Conservation (phyloP, 805 yeast genomes). For the Myxozyma neotropica region DNA sequence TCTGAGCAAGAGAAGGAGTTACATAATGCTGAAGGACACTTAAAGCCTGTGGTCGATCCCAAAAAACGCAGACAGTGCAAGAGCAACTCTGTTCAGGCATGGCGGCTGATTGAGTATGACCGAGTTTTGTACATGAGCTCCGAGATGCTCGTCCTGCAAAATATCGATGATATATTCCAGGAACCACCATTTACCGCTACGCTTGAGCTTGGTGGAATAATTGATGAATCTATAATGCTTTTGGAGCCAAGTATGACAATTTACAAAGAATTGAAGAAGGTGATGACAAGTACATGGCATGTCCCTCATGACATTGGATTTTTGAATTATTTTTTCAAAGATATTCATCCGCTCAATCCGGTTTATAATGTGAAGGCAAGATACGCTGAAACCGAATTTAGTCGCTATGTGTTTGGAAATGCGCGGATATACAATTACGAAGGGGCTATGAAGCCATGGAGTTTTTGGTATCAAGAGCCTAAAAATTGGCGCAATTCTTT, state of each 20-base stretch:
- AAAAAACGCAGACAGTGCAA: slow-evolving; percentile 14
- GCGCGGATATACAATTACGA: slow-evolving; percentile 31
- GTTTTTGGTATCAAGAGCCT: slow-evolving; percentile 26
- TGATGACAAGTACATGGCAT: slow-evolving; percentile 18
- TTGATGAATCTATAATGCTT: slow-evolving; percentile 33
- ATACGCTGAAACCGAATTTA: slow-evolving; percentile 19
- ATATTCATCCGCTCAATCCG: slow-evolving; percentile 29
- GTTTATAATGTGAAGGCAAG: slow-evolving; percentile 29
- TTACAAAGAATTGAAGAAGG: slow-evolving; percentile 24
- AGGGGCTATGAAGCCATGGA: slow-evolving; percentile 33
- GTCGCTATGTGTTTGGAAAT: slow-evolving; percentile 25
- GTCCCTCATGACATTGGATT: slow-evolving; percentile 25
- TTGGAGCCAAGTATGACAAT: slow-evolving; percentile 23
- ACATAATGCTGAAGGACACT: slow-evolving; percentile 4
- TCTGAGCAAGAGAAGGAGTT: slow-evolving; percentile 3
- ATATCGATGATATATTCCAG: slow-evolving; percentile 29
- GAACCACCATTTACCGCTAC: slow-evolving; percentile 29
- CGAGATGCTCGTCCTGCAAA: slow-evolving; percentile 26
- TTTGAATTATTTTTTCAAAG: slow-evolving; percentile 25
- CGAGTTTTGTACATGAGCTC: slow-evolving; percentile 25
- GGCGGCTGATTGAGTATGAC: slow-evolving; percentile 31
- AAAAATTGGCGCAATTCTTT: slow-evolving; percentile 27
- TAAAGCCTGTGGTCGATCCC: neutral
- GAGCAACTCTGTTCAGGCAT: slow-evolving; percentile 28
- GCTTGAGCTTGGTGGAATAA: slow-evolving; percentile 28